Conservation (phyloP, 176 grass and related monocot species). For the Puccinellia tenuiflora region DNA sequence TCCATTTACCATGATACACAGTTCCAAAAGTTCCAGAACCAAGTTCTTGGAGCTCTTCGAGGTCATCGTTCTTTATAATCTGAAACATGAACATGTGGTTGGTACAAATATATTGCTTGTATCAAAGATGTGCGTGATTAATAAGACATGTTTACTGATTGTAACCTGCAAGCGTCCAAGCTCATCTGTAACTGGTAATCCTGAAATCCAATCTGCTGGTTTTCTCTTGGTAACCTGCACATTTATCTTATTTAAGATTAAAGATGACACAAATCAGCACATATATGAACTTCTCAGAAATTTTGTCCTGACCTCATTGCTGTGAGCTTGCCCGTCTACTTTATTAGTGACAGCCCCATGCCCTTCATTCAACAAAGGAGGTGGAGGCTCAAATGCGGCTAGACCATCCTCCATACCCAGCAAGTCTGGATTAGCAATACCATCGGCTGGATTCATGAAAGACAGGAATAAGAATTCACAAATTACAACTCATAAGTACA, state of each 20-base stretch:
- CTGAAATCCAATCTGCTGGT: conserved; percentile 46
- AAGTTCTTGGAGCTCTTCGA: conserved; percentile 90
- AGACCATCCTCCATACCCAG: conserved; percentile 46
- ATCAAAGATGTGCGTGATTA: not conserved
- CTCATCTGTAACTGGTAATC: conserved; percentile 54
- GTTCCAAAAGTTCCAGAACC: conserved; percentile 98
- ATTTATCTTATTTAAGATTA: conserved; percentile 30
- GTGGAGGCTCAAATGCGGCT: conserved; percentile 44
- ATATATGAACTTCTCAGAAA: not conserved
- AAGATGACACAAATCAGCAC: conserved; percentile 14
- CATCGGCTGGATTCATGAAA: conserved; percentile 56
- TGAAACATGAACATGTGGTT: conserved; percentile 28
- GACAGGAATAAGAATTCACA: conserved; percentile 9
- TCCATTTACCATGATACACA: conserved; percentile 99
- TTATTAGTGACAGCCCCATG: conserved; percentile 35
- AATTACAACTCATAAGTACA: not conserved
- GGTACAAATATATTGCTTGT: not conserved
- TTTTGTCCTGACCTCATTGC: conserved; percentile 50
- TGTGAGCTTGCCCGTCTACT: conserved; percentile 42
- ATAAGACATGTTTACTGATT: conserved; percentile 8
- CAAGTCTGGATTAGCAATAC: conserved; percentile 58
- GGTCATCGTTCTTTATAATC: conserved; percentile 98
- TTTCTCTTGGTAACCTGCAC: conserved; percentile 51
- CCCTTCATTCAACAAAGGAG: conserved; percentile 31
- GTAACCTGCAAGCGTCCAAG: conserved; percentile 81